Evolutionary conservation across 1,284 basidiomycete genomes (phyloP), one percentile per base, ranked within the genome.

Genomic region (Tetrapyrgos nigripes): DNA sequence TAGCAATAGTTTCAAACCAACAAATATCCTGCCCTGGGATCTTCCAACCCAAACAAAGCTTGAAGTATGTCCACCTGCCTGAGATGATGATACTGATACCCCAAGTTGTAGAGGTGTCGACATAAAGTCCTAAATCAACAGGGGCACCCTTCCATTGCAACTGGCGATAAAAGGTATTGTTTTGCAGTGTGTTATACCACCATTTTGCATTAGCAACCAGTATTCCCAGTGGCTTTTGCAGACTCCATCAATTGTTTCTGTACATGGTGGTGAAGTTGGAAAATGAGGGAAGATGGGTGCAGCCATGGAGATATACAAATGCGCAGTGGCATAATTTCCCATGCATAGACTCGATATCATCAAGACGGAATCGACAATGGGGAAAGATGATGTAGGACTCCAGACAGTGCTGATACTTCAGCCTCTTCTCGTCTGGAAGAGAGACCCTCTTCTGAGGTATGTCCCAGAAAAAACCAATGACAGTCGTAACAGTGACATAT

Each of bases 391-490:
- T n/a, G n/a, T n/a, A n/a, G n/a, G n/a, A n/a, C n/a, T n/a, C n/a
- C n/a, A n/a, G n/a, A n/a, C n/a, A n/a, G n/a, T n/a, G n/a, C n/a
- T n/a, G n/a, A n/a, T n/a, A n/a, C n/a, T n/a, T n/a, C n/a, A n/a
- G n/a, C n/a, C n/a, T n/a, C n/a, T n/a, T n/a, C n/a, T n/a, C n/a
- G n/a, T n/a, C n/a, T n/a, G n/a, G n/a, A n/a, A n/a, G n/a, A n/a
- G n/a, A n/a, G n/a, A n/a, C n/a, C n/a, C n/a, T n/a, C n/a, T n/a
- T 48, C 0, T 2, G 21, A 4, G 13, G 6, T 2, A 66, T 33
- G 37, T 68, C 62, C 67, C 66, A 68, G 6, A 50, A 35, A 35
- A 66, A 63, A 3, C 66, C 64, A 6, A 66, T 62, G 29, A 61
- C 64, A 1, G 29, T 35, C n/a, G 62, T 58, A 4, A 31, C 14